A percentile compares a stretch with the other conserved stretches of the same genome.
phyloP scores from a whole-genome alignment of 108 stramenopile species.

The Craspedostauros australis region DNA sequence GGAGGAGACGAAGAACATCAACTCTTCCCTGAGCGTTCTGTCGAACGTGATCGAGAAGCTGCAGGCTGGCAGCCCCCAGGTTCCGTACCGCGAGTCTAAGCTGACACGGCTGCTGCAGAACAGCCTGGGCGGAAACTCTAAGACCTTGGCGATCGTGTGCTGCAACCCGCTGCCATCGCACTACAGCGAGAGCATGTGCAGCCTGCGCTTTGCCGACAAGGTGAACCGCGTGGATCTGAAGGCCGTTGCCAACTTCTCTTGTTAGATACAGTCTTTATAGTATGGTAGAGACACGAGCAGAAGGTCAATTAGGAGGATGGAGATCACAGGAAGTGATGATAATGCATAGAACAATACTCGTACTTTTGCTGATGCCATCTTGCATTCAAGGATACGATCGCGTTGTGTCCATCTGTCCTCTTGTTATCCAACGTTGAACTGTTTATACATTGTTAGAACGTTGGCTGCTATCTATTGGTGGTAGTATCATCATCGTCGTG shows the following conservation, averaged over 20 bases:
- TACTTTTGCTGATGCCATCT: no score
- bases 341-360: no score
- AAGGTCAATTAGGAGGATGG: no score
- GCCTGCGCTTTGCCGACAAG: slow-evolving; percentile 83
- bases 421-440: no score
- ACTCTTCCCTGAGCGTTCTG: slow-evolving; percentile 65
- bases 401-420: no score
- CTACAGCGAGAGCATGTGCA: slow-evolving; percentile 78
- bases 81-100: slow-evolving; percentile 94
- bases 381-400: no score
- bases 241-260: slow-evolving; percentile 34
- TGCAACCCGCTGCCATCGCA: slow-evolving; percentile 80
- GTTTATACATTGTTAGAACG: no score
- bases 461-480: no score
- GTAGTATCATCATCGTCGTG: no score
- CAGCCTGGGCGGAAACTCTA: slow-evolving; percentile 79
- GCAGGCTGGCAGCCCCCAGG: slow-evolving; percentile 57
- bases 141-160: slow-evolving; percentile 89
- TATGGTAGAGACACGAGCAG: no score
- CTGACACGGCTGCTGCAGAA: slow-evolving; percentile 87
- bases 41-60: slow-evolving; percentile 84
- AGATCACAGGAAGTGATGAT: no score
- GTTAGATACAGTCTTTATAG: slow-evolving; percentile 23
- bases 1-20: slow-evolving; percentile 84
- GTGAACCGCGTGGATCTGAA: slow-evolving; percentile 79